A percentile compares a stretch with the other conserved stretches of the same genome.
phyloP scores from a whole-genome alignment of 2,329 filamentous ascomycete species.

The Stachybotrys chlorohalonatus region DNA sequence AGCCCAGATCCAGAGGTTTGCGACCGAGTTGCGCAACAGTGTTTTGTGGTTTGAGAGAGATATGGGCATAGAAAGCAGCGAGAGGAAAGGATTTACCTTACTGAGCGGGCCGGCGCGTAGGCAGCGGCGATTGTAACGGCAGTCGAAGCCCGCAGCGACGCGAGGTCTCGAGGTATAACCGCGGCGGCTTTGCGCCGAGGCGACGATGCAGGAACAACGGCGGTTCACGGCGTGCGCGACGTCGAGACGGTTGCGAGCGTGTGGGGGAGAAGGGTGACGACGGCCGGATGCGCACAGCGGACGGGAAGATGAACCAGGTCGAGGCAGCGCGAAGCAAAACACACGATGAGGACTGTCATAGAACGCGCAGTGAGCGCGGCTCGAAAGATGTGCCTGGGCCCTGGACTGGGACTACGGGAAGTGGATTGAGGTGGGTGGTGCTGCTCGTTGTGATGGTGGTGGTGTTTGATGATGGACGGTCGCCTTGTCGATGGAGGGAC shows the following conservation, averaged over 20 bases:
- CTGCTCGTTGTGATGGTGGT: neutral
- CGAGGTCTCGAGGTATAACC: neutral
- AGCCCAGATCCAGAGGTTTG: neutral
- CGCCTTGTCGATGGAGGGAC: neutral
- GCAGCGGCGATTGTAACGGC: neutral
- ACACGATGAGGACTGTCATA: neutral
- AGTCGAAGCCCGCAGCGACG: neutral
- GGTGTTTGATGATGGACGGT: neutral
- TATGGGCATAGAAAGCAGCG: neutral
- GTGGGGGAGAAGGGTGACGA: neutral
- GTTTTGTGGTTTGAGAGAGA: neutral
- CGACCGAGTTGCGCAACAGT: neutral
- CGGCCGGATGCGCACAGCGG: neutral
- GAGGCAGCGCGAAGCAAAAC: neutral
- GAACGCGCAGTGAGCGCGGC: neutral
- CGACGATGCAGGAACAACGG: neutral
- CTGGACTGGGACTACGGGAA: neutral
- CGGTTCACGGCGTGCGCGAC: neutral
- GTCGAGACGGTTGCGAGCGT: neutral
- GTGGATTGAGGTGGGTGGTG: neutral
- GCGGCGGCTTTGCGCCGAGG: neutral
- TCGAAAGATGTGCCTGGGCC: neutral
- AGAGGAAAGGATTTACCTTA: neutral
- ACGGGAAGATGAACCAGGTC: neutral
- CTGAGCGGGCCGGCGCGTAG: neutral